Evolutionary conservation across 2,329 filamentous ascomycete genomes (phyloP).

Genomic region (Ceratocystis huliohia): DNA sequence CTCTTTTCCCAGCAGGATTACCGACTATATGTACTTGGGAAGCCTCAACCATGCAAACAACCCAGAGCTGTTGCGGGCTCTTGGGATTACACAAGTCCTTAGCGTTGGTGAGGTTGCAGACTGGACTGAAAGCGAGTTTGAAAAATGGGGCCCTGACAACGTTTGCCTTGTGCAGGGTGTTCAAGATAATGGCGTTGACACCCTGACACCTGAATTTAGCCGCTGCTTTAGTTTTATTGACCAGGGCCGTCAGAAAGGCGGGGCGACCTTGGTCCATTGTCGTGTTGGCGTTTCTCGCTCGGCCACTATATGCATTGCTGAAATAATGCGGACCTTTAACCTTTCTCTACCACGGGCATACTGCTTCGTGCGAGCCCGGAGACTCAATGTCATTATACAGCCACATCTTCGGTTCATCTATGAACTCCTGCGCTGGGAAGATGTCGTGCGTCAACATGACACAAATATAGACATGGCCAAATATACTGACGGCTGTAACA

Average conservation of each 20-base stretch:
- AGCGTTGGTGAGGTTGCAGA: conserved; percentile 82
- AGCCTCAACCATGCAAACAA: conserved; percentile 93
- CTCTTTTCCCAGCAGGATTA: conserved; percentile 74
- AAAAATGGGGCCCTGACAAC: conserved; percentile 65
- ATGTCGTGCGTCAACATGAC: conserved; percentile 31
- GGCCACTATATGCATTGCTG: conserved; percentile 96
- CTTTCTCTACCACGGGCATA: conserved; percentile 87
- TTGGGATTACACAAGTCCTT: conserved; percentile 78
- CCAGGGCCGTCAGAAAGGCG: conserved; percentile 60
- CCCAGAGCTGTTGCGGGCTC: conserved; percentile 60
- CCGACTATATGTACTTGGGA: conserved; percentile 92
- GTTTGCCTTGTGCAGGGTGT: conserved; percentile 71
- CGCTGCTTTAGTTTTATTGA: conserved; percentile 86
- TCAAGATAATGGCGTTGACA: conserved; percentile 94
- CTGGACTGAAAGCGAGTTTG: conserved; percentile 60
- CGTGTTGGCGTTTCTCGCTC: conserved; percentile 90
- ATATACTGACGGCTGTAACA: conserved; percentile 12
- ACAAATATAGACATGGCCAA: background rate
- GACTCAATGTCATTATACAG: conserved; percentile 96
- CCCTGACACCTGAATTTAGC: conserved; percentile 72
- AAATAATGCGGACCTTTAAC: conserved; percentile 74
- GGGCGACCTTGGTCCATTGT: conserved; percentile 87
- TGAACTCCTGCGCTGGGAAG: conserved; percentile 93
- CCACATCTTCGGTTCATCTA: conserved; percentile 91
- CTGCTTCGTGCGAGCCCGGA: conserved; percentile 83